Base-by-base conservation (phyloP, 257 asterid species). In the Nemophila menziesii region DNA sequence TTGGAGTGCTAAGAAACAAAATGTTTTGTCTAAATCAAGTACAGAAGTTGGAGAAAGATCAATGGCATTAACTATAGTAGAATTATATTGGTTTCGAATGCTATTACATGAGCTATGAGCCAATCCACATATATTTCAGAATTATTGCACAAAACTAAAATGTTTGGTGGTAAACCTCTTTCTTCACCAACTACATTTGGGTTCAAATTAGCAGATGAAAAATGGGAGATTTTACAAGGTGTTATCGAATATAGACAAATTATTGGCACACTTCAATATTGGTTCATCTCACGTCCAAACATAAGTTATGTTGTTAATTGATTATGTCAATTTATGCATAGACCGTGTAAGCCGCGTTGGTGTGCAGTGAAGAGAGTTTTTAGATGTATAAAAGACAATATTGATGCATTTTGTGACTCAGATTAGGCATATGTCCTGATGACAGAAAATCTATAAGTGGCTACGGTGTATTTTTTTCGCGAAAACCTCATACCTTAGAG, bases 31-130 rank as follows among this genome's bases (percentile, higher is more conserved):
- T 19, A 20, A 11, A 44, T 19, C 49, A 9, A 44, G 14, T 44
- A 39, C 8, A 1, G 44, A 8, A 12, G 11, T 4, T 4, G 14
- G 22, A 11, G 13, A 21, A 12, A 7, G 13, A 11, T 44, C 17
- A 10, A 44, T 44, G 34, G 33, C 49, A 11, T 5, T 44, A 14
- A 16, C 34, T 13, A 6, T 20, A 1, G 16, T 3, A 11, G 33
- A 44, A 44, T 22, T 44, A 10, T 44, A 22, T 44, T 44, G 49
- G 34, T 16, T 22, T 11, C 5, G 27, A 5, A 44, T 44, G 49
- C 33, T 21, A 44, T 20, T 44, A 11, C 11, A 20, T 4, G 34
- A 44, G 15, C 15, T 44, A 19, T n/a, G n/a, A n/a, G n/a, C n/a
- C n/a, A n/a, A n/a, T n/a, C n/a, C n/a, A n/a, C n/a, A n/a, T n/a